Evolutionary conservation across 2,329 filamentous ascomycete species (phyloP), one percentile per base, ranked within the genome.

Genomic region (Tolypocladium ophioglossoides): DNA sequence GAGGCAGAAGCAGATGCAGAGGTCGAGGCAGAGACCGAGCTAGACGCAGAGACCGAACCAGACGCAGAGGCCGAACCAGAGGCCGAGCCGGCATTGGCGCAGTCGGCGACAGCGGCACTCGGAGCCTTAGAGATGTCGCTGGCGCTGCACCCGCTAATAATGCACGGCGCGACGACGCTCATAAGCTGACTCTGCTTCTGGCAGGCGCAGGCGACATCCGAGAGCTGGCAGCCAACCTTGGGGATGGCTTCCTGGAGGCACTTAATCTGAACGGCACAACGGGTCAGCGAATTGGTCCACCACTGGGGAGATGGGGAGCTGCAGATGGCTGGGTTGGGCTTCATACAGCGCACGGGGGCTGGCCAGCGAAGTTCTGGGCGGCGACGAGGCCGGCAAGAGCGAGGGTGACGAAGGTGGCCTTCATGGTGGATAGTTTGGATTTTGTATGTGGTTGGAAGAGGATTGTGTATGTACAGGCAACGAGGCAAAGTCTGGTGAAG

Each of bases 321-420:
- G n/a, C n/a, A 22, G 22, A 35, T 27, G 22, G 37, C 1, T 20
- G 44, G 22, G 32, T 24, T 18, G 14, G 44, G 22, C 14, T 10
- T 67, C 72, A 57, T 70, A 76, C 73, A 60, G 72, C 71, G 59
- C 74, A 76, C 6, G 60, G 20, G 49, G 72, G 69, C 54, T 70
- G 58, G 39, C 63, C 68, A 30, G 56, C 41, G 51, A 74, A 63
- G 59, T 70, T 58, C 62, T 74, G 71, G 35, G 71, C 72, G 51
- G 67, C 65, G 44, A 65, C 71, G 39, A 74, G 56, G 63, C 70
- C 64, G 50, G 63, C 66, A 40, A 62, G 59, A 55, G 65, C 67
- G 51, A 70, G 56, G 52, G 70, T 52, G 35, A 70, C 55, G 54
- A 70, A 57, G 41, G 66, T 52, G 59, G 64, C 59, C 72, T 74